These are phyloP conservation scores for Cyberlindnera galapagoensis DNA, from an alignment of 805 yeast species.

Conservation along the genomic window DNA sequence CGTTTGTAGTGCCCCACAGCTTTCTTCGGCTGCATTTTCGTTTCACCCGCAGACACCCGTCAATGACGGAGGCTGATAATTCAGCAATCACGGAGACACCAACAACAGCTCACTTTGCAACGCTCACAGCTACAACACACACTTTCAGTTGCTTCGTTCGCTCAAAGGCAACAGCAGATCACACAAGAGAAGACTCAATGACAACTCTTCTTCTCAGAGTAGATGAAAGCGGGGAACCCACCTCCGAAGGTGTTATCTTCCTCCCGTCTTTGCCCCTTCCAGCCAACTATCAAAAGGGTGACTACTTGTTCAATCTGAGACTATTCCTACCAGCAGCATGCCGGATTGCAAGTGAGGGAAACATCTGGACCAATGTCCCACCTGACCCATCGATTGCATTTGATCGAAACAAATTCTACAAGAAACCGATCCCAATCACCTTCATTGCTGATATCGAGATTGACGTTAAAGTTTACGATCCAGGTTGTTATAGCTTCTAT, in stretches of 20 bases:
- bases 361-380: constrained; percentile 71
- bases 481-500: constrained; percentile 80
- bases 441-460: constrained; percentile 60
- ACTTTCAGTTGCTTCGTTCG: no score
- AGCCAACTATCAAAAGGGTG: constrained; percentile 29
- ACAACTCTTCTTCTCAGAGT: constrained; percentile 29
- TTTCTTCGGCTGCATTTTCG: constrained; percentile 1
- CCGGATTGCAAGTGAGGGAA: constrained; percentile 62
- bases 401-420: constrained; percentile 49
- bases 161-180: no score
- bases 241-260: constrained; percentile 32
- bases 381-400: constrained; percentile 35
- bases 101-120: no score
- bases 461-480: constrained; percentile 52
- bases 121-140: not conserved
- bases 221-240: constrained; percentile 29
- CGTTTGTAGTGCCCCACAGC: not conserved
- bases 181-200: constrained; percentile 9
- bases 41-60: no score
- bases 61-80: no score
- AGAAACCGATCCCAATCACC: constrained; percentile 43
- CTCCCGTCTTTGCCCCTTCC: constrained; percentile 35
- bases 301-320: constrained; percentile 43
- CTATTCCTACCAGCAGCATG: constrained; percentile 73
- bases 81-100: no score